These are phyloP conservation scores for Guillardia theta DNA, from an alignment of 78 protist species.

Conservation along the genomic window DNA sequence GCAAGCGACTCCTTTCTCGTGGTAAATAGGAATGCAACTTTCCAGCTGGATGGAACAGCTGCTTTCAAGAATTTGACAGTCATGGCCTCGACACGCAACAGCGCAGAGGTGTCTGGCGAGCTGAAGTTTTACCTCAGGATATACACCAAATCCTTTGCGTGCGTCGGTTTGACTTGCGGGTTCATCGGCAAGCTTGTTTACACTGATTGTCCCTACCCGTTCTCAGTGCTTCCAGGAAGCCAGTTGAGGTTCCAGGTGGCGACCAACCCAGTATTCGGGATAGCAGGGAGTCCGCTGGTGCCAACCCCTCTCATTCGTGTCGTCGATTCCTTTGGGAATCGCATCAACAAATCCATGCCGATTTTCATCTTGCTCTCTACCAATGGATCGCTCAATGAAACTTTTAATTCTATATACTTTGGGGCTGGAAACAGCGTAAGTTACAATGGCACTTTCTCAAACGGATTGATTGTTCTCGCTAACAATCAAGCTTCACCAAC, in stretches of 20 bases:
- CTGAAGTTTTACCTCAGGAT: not conserved
- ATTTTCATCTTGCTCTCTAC: too few species aligned
- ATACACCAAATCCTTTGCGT: not conserved
- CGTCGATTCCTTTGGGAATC: not conserved
- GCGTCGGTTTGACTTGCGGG: not conserved
- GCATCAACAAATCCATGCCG: not conserved
- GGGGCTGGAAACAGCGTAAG: not conserved
- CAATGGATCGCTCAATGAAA: not conserved
- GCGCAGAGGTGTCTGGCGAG: too few species aligned
- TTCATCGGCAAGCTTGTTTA: not conserved
- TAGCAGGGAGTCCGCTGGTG: not conserved
- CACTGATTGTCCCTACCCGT: not conserved
- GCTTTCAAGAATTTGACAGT: not conserved
- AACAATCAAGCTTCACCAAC: too few species aligned
- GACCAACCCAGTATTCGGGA: not conserved
- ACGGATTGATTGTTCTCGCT: too few species aligned
- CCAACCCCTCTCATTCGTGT: not conserved
- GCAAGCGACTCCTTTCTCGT: not conserved
- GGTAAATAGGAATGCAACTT: not conserved
- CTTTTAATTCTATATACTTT: not conserved
- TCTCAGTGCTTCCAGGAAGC: not conserved
- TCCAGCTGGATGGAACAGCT: not conserved
- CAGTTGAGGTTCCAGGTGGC: not conserved
- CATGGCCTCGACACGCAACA: not conserved
- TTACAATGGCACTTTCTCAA: not conserved